These are phyloP conservation scores for Neonectria faginata DNA, from an alignment of 2,329 filamentous ascomycete species.

Conservation along the genomic window DNA sequence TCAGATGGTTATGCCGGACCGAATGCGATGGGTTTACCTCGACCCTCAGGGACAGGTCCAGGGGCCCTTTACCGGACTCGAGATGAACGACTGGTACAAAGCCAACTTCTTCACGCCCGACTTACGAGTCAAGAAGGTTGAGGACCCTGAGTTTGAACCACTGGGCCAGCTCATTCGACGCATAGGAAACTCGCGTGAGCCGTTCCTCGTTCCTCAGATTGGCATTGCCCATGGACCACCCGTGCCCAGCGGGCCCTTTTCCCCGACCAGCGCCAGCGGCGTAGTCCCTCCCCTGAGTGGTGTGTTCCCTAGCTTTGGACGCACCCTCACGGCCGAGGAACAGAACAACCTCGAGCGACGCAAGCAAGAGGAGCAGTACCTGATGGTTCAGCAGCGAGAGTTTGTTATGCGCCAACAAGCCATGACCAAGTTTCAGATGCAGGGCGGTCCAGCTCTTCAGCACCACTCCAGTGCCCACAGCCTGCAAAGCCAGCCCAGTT, in stretches of 20 bases:
- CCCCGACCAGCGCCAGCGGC: constrained; percentile 64
- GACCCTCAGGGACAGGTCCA: constrained; percentile 94
- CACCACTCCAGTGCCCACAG: constrained; percentile 97
- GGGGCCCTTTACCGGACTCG: constrained; percentile 93
- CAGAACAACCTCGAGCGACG: constrained; percentile 96
- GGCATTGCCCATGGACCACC: constrained; percentile 90
- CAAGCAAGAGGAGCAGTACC: constrained; percentile 97
- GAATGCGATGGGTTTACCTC: constrained; percentile 98
- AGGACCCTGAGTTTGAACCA: constrained; percentile 94
- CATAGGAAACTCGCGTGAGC: constrained; percentile 97
- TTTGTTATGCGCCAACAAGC: constrained; percentile 88
- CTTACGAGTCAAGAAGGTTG: constrained; percentile 91
- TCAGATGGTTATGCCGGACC: constrained; percentile 98
- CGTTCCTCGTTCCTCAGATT: constrained; percentile 97
- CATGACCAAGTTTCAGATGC: constrained; percentile 78
- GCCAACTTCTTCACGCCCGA: constrained; percentile 97
- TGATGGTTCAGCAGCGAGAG: constrained; percentile 96
- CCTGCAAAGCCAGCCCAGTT: constrained; percentile 96
- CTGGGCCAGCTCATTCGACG: constrained; percentile 93
- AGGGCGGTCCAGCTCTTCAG: constrained; percentile 67
- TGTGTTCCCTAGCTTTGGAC: constrained; percentile 95
- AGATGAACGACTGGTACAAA: constrained; percentile 99
- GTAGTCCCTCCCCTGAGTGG: constrained; percentile 90
- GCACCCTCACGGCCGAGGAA: constrained; percentile 95
- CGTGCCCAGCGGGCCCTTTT: constrained; percentile 61